phyloP scores from a whole-genome alignment of 345 rosid species.

The Corchorus capsularis region DNA sequence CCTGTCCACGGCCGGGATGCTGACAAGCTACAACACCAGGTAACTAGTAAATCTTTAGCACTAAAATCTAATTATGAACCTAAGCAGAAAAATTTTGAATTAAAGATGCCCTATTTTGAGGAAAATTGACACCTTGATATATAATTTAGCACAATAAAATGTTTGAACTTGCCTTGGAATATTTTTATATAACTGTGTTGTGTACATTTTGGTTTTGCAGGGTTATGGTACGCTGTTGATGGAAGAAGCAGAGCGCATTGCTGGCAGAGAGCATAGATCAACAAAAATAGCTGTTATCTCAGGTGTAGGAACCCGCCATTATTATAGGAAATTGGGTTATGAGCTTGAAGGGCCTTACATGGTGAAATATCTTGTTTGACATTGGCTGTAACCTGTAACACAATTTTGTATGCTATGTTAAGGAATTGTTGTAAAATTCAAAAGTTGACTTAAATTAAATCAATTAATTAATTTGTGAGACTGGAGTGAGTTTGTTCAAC shows the following conservation, averaged over 20 bases:
- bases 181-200: too few species aligned
- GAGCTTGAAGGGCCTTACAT: conserved; percentile 97
- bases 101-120: not conserved
- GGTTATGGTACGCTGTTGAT: conserved; percentile 96
- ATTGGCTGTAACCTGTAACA: not conserved
- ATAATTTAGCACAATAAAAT: not conserved
- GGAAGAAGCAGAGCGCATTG: conserved; percentile 97
- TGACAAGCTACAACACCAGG: conserved; percentile 99
- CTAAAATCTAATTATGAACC: not conserved
- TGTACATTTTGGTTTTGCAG: conserved; percentile 26
- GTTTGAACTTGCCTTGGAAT: not conserved
- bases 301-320: conserved; percentile 96
- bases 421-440: not conserved
- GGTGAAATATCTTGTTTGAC: conserved; percentile 72
- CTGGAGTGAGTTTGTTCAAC: not conserved
- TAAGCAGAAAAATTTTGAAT: not conserved
- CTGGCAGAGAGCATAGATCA: conserved; percentile 79
- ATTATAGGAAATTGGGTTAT: conserved; percentile 87
- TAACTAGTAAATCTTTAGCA: conserved; percentile 18
- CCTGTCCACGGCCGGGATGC: conserved; percentile 98
- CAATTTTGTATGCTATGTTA: conserved; percentile 27
- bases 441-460: not conserved
- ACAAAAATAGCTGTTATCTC: conserved; percentile 87
- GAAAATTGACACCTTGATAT: not conserved
- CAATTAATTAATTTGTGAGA: not conserved